phyloP scores from a whole-genome alignment of 306 rosid species.

The Boehmeria nivea region DNA sequence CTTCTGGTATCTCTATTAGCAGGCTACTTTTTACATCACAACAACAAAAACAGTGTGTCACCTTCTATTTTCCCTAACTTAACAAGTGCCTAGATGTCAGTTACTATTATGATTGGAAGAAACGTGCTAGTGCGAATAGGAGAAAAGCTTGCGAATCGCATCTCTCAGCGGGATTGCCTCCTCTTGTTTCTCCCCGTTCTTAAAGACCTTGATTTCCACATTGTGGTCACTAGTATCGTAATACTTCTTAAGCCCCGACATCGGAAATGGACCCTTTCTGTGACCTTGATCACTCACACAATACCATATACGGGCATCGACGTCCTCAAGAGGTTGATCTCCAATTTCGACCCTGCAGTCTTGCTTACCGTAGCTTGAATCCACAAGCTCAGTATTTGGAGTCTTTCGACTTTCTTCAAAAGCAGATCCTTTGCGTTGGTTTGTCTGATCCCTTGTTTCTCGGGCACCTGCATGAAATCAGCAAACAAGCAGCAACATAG shows the following conservation, averaged over 20 bases:
- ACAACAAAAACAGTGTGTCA: no score
- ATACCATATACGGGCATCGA: not conserved
- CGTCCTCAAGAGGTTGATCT: not conserved
- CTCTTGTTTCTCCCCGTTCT: not conserved
- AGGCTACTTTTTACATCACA: no score
- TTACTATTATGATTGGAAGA: no score
- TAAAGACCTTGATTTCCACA: not conserved
- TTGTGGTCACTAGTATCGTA: not conserved
- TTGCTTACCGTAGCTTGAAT: no score
- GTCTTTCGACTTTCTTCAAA: not conserved
- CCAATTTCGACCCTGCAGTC: not conserved
- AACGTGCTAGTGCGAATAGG: no score
- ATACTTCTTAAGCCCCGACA: not conserved
- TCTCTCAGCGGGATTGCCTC: conserved; percentile 15
- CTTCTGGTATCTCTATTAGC: no score
- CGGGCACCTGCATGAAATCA: not conserved
- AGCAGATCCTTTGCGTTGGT: not conserved
- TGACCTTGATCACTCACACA: not conserved
- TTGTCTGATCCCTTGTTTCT: not conserved
- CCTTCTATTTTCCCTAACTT: no score
- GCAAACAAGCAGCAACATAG: not conserved
- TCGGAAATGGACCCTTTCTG: not conserved
- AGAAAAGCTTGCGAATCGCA: conserved; percentile 33
- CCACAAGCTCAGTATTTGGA: no score
- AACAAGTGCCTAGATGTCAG: no score